These are phyloP conservation scores for Cunninghamia lanceolata DNA, from an alignment of 75 land plant species.

Conservation along the genomic window DNA sequence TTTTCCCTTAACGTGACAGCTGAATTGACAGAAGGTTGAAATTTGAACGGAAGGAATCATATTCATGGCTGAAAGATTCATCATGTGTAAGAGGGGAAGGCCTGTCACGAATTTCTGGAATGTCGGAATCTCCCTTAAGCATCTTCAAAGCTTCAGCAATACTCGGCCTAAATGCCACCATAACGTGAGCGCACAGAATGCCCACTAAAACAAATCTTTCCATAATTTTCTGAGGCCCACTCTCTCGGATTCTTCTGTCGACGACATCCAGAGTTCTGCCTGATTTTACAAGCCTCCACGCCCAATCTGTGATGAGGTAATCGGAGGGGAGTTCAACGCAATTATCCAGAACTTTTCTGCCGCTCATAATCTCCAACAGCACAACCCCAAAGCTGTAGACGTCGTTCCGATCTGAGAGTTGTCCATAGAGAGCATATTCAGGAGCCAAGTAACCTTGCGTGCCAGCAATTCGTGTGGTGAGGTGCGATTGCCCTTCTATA, in stretches of 20 bases:
- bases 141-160: not conserved
- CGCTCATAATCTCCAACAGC: slow-evolving; percentile 33
- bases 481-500: slow-evolving; percentile 14
- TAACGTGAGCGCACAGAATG: too few relatives aligned
- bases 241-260: slow-evolving; percentile 15
- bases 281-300: slow-evolving; percentile 25
- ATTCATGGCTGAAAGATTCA: not conserved
- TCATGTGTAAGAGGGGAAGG: not conserved
- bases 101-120: slow-evolving; percentile 5
- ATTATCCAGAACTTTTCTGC: slow-evolving; percentile 30
- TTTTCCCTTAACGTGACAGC: too few relatives aligned
- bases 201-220: slow-evolving; percentile 10
- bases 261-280: slow-evolving; percentile 13
- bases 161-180: too few relatives aligned
- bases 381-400: slow-evolving; percentile 45
- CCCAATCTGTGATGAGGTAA: slow-evolving; percentile 27
- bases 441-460: slow-evolving; percentile 42
- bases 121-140: not conserved
- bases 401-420: slow-evolving; percentile 27
- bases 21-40: too few relatives aligned
- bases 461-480: slow-evolving; percentile 22
- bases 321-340: not conserved
- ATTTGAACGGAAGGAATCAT: too few relatives aligned
- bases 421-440: slow-evolving; percentile 28
- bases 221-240: slow-evolving; percentile 16